Base-by-base conservation (phyloP, 768 basidiomycete genomes). In the Pisolithus tinctorius region DNA sequence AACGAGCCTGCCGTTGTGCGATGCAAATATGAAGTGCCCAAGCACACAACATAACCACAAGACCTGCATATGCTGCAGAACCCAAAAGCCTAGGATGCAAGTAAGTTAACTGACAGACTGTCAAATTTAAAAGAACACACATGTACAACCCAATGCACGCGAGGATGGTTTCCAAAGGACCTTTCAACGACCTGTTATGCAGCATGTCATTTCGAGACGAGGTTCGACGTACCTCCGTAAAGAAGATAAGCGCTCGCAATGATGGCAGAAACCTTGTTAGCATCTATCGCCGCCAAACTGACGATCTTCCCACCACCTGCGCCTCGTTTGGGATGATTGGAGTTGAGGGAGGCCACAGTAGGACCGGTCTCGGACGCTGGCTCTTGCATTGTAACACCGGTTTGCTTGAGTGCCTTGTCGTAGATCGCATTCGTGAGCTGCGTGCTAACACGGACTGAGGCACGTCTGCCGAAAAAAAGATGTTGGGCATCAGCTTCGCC, bases 221-320 rank as follows among this genome's bases (percentile, higher is more conserved):
- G 53, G 44, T 56, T 14, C 14, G 16, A 55, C 70, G 17, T 53
- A 81, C 83, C 77, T 61, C 83, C 82, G 52, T 88, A 86, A 34
- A 84, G 65, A 60, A 81, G 79, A 58, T 84, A 84, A 36, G 72
- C 59, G 1, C 71, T 75, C 4, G 81, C 77, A 8, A 73, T 55
- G 26, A 72, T 78, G 65, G 72, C 70, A 1, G 77, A 66, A 56
- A 83, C 60, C 72, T 75, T 65, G 62, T 81, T 83, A 5, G 81
- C 80, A 61, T 88, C 86, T 10, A 77, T 79, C 16, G 84, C 80
- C 87, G 92, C 91, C 36, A 91, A 70, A 55, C 88, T 87, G 45
- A 91, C 86, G 51, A 91, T 86, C 64, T 91, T 90, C 5, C 89
- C 89, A 16, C 84, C 74, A 63, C 88, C 86, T 11, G 89, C 88